A percentile compares a stretch with the other conserved stretches of the same genome.
Evolutionary conservation across 169 alveolate species (phyloP).

Genomic region (Plasmodium gaboni): DNA sequence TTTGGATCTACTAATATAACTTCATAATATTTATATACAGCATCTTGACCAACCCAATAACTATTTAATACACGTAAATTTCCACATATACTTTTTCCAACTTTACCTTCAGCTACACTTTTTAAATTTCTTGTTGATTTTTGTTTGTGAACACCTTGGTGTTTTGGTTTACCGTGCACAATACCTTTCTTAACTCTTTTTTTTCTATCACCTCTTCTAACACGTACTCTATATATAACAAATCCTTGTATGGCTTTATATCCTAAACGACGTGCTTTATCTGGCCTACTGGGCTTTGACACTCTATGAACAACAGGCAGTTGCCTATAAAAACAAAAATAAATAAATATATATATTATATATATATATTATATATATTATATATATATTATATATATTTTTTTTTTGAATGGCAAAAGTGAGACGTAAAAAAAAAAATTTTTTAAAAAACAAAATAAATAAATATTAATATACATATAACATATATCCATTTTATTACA

Average conservation of each 20-base stretch:
- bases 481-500: background rate
- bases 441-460: background rate
- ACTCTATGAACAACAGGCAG: slow-evolving; percentile 98
- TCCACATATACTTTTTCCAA: slow-evolving; percentile 96
- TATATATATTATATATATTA: slow-evolving; percentile 8
- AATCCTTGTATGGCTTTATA: slow-evolving; percentile 99
- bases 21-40: slow-evolving; percentile 98
- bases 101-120: slow-evolving; percentile 99
- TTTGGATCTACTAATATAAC: slow-evolving; percentile 98
- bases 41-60: slow-evolving; percentile 99
- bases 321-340: slow-evolving; percentile 87
- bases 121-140: slow-evolving; percentile 97
- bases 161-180: slow-evolving; percentile 99
- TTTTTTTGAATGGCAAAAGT: background rate
- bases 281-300: slow-evolving; percentile 96
- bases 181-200: slow-evolving; percentile 98
- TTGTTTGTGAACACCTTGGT: slow-evolving; percentile 97
- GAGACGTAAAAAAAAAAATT: background rate
- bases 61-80: slow-evolving; percentile 98
- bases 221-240: slow-evolving; percentile 98
- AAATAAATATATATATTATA: background rate
- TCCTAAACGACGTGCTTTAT: slow-evolving; percentile 98
- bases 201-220: slow-evolving; percentile 99
- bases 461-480: background rate
- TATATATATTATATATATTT: background rate